Evolutionary conservation across 805 yeast species (phyloP).

Genomic region (Metschnikowia shivogae): DNA sequence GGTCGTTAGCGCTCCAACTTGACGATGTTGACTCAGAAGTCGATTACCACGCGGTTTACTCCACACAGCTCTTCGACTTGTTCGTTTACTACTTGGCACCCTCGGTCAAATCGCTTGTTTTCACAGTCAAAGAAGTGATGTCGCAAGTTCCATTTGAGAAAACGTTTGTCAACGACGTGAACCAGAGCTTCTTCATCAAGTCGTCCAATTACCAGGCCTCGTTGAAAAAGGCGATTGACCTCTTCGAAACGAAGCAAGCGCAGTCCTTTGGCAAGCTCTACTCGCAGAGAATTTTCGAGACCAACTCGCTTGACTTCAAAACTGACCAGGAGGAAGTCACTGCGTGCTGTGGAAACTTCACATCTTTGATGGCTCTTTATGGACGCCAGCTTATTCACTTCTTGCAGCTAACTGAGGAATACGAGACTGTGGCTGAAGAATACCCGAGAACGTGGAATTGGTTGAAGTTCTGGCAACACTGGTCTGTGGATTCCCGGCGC

Average conservation of each 20-base stretch:
- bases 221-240: slow-evolving; percentile 46
- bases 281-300: slow-evolving; percentile 47
- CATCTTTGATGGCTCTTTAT: slow-evolving; percentile 59
- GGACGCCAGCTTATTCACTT: slow-evolving; percentile 54
- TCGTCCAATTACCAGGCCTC: slow-evolving; percentile 45
- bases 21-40: slow-evolving; percentile 11
- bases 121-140: slow-evolving; percentile 59
- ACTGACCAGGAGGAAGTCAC: slow-evolving; percentile 76
- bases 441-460: slow-evolving; percentile 44
- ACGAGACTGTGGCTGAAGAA: slow-evolving; percentile 23
- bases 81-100: slow-evolving; percentile 71
- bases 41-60: slow-evolving; percentile 23
- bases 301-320: slow-evolving; percentile 33
- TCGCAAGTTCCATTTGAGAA: slow-evolving; percentile 54
- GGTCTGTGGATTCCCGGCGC: too few relatives aligned
- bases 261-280: slow-evolving; percentile 58
- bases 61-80: slow-evolving; percentile 54
- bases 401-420: slow-evolving; percentile 41
- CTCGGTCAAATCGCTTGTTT: slow-evolving; percentile 60
- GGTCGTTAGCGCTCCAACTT: slow-evolving; percentile 11
- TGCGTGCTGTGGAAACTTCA: slow-evolving; percentile 78
- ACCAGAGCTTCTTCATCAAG: slow-evolving; percentile 31
- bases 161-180: slow-evolving; percentile 16
- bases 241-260: slow-evolving; percentile 55
- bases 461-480: slow-evolving; percentile 46